Conservation (phyloP, 805 yeast species). For the Nakazawaea laoshanensis region DNA sequence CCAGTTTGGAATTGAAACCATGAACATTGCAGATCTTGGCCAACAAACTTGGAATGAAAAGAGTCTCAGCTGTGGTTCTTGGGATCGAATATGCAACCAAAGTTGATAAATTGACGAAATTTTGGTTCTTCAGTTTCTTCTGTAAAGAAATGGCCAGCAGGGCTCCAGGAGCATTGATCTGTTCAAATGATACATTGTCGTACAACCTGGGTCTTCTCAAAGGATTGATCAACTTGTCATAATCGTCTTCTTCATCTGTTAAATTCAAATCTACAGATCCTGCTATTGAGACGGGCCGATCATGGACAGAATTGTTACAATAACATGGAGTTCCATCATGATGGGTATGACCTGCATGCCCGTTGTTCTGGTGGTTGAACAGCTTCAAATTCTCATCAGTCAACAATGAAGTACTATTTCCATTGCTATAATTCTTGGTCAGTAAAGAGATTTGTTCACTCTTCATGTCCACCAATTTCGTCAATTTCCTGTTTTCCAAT, state of each 20-base stretch:
- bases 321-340: conserved; percentile 46
- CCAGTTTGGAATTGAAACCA: conserved; percentile 65
- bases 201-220: conserved; percentile 7
- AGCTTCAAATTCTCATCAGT: conserved; percentile 22
- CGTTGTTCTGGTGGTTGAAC: conserved; percentile 15
- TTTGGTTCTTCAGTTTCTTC: conserved; percentile 32
- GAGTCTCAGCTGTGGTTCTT: conserved; percentile 69
- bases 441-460: conserved; percentile 47
- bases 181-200: conserved; percentile 42
- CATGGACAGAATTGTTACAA: conserved; percentile 47
- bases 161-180: conserved; percentile 68
- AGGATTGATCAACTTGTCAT: conserved; percentile 14
- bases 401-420: neutral
- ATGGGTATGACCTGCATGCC: conserved; percentile 17
- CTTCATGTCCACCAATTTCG: conserved; percentile 52
- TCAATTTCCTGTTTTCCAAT: conserved; percentile 64
- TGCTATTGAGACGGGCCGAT: conserved; percentile 58
- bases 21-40: conserved; percentile 63
- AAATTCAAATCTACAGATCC: conserved; percentile 44
- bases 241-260: conserved; percentile 31
- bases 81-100: conserved; percentile 69
- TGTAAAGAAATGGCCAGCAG: conserved; percentile 57
- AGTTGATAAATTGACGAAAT: conserved; percentile 39
- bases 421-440: conserved; percentile 3
- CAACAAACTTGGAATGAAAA: conserved; percentile 63